phyloP scores from a whole-genome alignment of 441 rosid species.

The Croton setiger region DNA sequence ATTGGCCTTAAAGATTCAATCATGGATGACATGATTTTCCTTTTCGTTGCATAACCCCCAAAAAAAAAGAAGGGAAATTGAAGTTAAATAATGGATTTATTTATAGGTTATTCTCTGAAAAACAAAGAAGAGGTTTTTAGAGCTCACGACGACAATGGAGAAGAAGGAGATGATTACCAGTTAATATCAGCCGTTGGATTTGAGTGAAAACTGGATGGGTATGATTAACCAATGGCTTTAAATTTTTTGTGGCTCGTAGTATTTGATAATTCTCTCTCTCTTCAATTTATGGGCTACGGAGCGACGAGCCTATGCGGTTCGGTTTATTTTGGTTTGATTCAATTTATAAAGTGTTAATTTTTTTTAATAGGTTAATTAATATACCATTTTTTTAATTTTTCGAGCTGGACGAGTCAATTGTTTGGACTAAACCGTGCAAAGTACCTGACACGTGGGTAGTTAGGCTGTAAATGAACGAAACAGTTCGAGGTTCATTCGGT shows the following conservation, averaged over 20 bases:
- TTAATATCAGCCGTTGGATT: constrained; percentile 42
- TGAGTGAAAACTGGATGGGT: not conserved
- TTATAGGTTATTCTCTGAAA: not conserved
- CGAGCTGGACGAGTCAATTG: too few relatives aligned
- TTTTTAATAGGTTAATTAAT: too few relatives aligned
- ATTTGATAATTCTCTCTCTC: constrained; percentile 1
- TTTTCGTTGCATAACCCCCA: constrained; percentile 1
- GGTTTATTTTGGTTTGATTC: too few relatives aligned
- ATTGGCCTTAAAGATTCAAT: constrained; percentile 47
- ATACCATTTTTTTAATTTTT: too few relatives aligned
- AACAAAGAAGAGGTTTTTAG: not conserved
- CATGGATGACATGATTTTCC: constrained; percentile 37
- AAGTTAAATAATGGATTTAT: not conserved
- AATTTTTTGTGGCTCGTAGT: not conserved
- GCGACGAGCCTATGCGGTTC: too few relatives aligned
- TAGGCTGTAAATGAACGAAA: too few relatives aligned
- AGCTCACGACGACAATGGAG: not conserved
- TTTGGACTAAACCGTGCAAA: too few relatives aligned
- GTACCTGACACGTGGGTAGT: too few relatives aligned
- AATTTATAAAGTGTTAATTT: too few relatives aligned
- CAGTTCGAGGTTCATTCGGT: too few relatives aligned
- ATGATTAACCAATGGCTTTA: not conserved
- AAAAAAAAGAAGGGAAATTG: not conserved
- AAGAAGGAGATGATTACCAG: not conserved
- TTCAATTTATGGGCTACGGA: too few relatives aligned